Percentiles rank a stretch among this genome's conserved stretches.
Evolutionary conservation across 1,284 basidiomycete species (phyloP).

Genomic region (Irpex sp.): DNA sequence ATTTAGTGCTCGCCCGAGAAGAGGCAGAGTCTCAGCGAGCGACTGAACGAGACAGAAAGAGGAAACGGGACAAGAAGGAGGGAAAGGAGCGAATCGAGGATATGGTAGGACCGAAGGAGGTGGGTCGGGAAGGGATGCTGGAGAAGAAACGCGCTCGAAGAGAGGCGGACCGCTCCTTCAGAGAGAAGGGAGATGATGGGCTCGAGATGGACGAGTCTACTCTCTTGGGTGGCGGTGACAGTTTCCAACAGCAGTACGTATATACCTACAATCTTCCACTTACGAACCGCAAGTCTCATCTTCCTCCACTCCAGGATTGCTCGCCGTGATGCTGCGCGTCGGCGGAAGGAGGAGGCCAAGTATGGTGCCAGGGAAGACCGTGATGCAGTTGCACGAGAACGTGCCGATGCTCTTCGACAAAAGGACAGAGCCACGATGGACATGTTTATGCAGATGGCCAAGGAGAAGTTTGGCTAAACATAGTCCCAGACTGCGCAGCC

Average conservation of each 20-base stretch:
- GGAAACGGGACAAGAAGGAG: constrained; percentile 62
- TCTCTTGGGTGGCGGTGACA: constrained; percentile 70
- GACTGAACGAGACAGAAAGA: constrained; percentile 50
- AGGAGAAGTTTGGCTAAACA: constrained; percentile 61
- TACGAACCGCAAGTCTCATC: neutral
- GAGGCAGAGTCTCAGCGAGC: constrained; percentile 42
- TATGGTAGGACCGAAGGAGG: constrained; percentile 66
- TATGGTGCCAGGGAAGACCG: constrained; percentile 41
- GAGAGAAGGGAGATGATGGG: constrained; percentile 71
- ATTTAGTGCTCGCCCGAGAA: constrained; percentile 64
- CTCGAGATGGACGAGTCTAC: constrained; percentile 66
- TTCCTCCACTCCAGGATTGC: constrained; percentile 48
- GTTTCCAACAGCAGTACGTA: constrained; percentile 66
- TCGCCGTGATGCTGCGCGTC: constrained; percentile 60
- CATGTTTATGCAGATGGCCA: constrained; percentile 76
- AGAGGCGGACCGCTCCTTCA: constrained; percentile 60
- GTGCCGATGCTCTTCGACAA: constrained; percentile 52
- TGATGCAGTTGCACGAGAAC: constrained; percentile 43
- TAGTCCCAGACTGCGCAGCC: neutral
- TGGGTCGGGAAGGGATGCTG: constrained; percentile 69
- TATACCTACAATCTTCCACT: neutral
- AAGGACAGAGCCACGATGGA: constrained; percentile 82
- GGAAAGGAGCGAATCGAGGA: constrained; percentile 70
- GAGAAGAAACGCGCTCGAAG: constrained; percentile 71
- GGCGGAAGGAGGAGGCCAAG: constrained; percentile 51